Evolutionary conservation across 2,329 filamentous ascomycete genomes (phyloP), one percentile per base, ranked within the genome.

Genomic region (Cordyceps pruinosa): DNA sequence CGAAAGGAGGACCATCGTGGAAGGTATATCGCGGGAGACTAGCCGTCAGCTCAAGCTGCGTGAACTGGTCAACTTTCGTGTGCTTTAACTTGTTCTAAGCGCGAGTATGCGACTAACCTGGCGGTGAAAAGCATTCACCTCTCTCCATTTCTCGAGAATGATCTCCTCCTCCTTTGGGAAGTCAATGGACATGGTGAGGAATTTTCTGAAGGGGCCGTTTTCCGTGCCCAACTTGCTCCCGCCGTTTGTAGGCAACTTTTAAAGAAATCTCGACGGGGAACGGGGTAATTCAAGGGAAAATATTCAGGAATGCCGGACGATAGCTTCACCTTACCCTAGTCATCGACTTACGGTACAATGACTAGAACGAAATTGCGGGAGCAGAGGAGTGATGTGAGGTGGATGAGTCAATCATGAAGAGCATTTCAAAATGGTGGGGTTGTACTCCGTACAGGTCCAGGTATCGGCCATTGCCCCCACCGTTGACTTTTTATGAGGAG

Each of bases 131-230:
- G 94, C 94, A 68, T 93, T 83, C 70, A 96, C 94, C 70, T 94
- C 89, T 69, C 86, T 88, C 94, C 93, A 99, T 75, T 85, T 82
- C 70, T 86, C 78, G 72, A 97, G 85, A 72, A 92, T 83, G 61
- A 78, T 82, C 77, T 95, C 88, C 80, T 97, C 93, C 74, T 94
- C 89, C 73, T 89, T 88, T 58, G 93, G 88, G 72, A 97, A 97
- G 75, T 93, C 84, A 77, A 97, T 93, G 69, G 88, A 90, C 88
- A 92, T 90, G 64, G 61, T 71, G 63, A 49, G 32, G 15, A 58
- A 30, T 49, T 57, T 56, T 37, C 41, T 35, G 13, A 13, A 21
- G 32, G 8, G 23, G 21, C 12, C 23, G 23, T 37, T 47, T 55
- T 35, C 30, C n/a, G 17, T 37, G 15, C n/a, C 32, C 12, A 28